Base-by-base conservation (phyloP, 352 stramenopile species). In the Elongisporangium anandrum region DNA sequence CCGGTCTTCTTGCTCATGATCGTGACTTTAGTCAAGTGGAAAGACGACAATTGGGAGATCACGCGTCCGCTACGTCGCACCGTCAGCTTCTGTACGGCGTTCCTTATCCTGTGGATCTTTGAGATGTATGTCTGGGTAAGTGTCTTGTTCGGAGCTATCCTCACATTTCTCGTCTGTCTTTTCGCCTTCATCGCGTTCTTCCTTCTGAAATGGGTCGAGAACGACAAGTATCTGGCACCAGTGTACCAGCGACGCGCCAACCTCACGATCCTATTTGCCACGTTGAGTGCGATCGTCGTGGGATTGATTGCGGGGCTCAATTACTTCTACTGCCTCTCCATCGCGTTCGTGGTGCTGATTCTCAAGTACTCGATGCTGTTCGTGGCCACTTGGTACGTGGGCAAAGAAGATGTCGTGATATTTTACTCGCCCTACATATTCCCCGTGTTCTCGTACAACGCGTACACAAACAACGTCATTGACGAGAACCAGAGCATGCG, bases 391-490 rank as follows among this genome's bases (percentile, higher is more conserved):
- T 90, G 79, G 75, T 66, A 92, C 34, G 74, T 90, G 39, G 61
- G 59, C 16, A 76, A 88, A 47, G 81, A 82, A 20, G 87, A 90
- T 13, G 64, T 87, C 34, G 63, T 75, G 38, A 64, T 92, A 45
- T 97, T 92, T 61, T 93, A 89, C 58, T 92, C 88, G 38, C 88
- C 84, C 9, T 96, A 95, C 54, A 57, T 98, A 21, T 96, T 98
- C 47, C 92, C 92, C 10, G 75, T 95, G 4, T 98, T 95, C 62
- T 91, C 86, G 16, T 96, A 97, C 72, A 92, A 97, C 52, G 81
- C 92, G 2, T 87, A 85, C 63, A 95, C 79, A 10, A 95, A 97
- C 74, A 96, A 97, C 62, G 75, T 98, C 34, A 72, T 92, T 39
- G 85, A 97, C 51, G 83, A 97, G 60, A 97, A 80, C 20, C 59